phyloP scores from a whole-genome alignment of 2,329 filamentous ascomycete species.

The Pseudopyrenochaeta lycopersici region DNA sequence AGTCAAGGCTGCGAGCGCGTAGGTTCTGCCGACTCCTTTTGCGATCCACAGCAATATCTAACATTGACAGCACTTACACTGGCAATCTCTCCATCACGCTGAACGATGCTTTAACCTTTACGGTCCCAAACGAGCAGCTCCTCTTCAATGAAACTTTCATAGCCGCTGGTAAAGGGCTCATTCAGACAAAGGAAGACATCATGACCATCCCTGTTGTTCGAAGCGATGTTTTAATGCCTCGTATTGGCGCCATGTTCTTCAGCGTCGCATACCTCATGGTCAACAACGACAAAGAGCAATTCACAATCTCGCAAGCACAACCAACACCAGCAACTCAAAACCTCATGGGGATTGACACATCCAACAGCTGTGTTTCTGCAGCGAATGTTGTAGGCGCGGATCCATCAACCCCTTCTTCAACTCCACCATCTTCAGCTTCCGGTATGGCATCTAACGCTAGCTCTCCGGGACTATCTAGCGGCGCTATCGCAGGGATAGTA shows the following conservation, averaged over 20 bases:
- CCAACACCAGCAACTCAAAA: not conserved
- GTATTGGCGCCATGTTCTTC: constrained; percentile 17
- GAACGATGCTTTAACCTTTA: constrained; percentile 2
- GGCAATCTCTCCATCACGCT: constrained; percentile 3
- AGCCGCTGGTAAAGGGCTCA: not conserved
- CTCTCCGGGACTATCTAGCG: not conserved
- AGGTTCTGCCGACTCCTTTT: not conserved
- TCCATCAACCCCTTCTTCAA: not conserved
- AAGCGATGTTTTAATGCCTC: constrained; percentile 7
- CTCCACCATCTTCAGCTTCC: not conserved
- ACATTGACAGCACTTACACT: constrained; percentile 4
- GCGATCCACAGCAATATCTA: not conserved
- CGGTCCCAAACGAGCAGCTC: constrained; percentile 12
- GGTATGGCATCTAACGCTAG: not conserved
- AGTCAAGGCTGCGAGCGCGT: constrained; percentile 5
- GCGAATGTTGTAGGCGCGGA: not conserved
- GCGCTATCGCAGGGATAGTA: constrained; percentile 8
- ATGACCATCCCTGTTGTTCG: constrained; percentile 11
- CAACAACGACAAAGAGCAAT: constrained; percentile 15
- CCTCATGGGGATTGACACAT: constrained; percentile 9
- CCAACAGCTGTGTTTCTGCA: constrained; percentile 2
- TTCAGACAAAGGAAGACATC: not conserved
- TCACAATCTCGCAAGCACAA: constrained; percentile 8
- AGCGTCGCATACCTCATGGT: constrained; percentile 10
- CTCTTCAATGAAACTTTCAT: constrained; percentile 13